Base-by-base conservation (phyloP, 306 rosid species). In the Castanea crenata region DNA sequence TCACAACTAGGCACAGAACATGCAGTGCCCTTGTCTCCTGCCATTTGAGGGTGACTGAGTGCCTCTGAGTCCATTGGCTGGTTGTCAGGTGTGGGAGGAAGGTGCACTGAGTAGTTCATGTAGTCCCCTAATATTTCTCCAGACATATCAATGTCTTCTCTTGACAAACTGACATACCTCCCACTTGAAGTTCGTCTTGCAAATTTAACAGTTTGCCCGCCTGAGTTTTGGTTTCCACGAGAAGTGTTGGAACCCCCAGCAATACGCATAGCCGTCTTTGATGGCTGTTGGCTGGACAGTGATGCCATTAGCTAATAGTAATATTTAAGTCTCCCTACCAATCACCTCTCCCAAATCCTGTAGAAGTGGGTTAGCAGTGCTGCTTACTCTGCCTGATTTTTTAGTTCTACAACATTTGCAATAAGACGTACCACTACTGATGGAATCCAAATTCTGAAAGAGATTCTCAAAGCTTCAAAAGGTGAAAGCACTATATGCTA, bases 111-210 rank as follows among this genome's bases (percentile, higher is more conserved):
- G 83, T 94, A 94, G 80, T 92, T 91, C 87, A 84, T 87, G 38
- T 85, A 92, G 61, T 94, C 97, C 16, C 86, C 89, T 1, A 96
- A 86, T 6, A 85, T 9, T 2, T 94, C 98, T 13, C 89, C 89
- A 0, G 97, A 91, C 96, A 82, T 87, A 38, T 94, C 97, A 31
- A 92, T 78, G 74, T 94, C 97, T 31, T 94, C 98, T 85, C 89
- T 89, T 4, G 98, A 92, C 9, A 94, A 55, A 75, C 79, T 94
- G 3, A 94, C 97, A 76, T 91, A 91, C 73, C 90, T 81, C 0
- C 98, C 98, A 32, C 98, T 94, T 1, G 93, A 92, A 3, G 98
- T 92, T 76, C 97, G 76, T 68, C 97, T 78, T 0, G 98, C 97
- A 38, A 92, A 94, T 62, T 92, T 94, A 3, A 94, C 94, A 1